Conservation (phyloP, 164 flowering plant species). For the Aristolochia californica region DNA sequence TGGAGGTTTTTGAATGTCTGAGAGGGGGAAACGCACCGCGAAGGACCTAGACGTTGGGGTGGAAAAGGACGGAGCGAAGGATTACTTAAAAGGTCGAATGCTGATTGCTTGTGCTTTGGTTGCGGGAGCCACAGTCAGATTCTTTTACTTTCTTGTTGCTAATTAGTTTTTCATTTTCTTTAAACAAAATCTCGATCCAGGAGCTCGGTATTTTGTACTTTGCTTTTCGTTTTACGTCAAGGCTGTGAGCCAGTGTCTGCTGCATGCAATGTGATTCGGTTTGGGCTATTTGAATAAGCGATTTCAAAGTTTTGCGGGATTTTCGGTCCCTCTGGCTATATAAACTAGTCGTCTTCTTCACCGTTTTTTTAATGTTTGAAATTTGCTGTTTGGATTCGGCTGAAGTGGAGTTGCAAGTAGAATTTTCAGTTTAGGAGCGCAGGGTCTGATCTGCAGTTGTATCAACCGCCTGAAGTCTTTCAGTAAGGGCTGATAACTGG, state of each 20-base stretch:
- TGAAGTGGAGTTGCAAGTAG: too few relatives aligned
- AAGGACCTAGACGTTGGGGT: background rate
- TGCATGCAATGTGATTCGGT: background rate
- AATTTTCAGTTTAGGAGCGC: too few relatives aligned
- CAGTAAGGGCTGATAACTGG: too few relatives aligned
- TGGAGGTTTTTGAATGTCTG: slow-evolving; percentile 5
- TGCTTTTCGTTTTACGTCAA: background rate
- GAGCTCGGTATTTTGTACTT: background rate
- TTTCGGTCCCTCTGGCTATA: background rate
- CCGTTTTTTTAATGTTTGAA: background rate
- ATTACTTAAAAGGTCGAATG: background rate
- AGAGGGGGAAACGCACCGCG: background rate
- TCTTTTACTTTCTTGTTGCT: background rate
- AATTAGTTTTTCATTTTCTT: background rate
- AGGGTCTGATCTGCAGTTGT: too few relatives aligned
- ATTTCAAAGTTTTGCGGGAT: background rate
- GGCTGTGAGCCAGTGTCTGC: background rate
- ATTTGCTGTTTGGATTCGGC: too few relatives aligned
- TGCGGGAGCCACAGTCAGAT: slow-evolving; percentile 5
- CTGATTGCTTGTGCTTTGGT: background rate
- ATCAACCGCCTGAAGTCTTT: too few relatives aligned
- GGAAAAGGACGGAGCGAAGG: background rate
- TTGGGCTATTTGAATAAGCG: background rate
- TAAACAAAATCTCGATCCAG: background rate
- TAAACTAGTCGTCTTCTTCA: too few relatives aligned